Conservation (phyloP, 306 rosid genomes). For the Alnus glutinosa region DNA sequence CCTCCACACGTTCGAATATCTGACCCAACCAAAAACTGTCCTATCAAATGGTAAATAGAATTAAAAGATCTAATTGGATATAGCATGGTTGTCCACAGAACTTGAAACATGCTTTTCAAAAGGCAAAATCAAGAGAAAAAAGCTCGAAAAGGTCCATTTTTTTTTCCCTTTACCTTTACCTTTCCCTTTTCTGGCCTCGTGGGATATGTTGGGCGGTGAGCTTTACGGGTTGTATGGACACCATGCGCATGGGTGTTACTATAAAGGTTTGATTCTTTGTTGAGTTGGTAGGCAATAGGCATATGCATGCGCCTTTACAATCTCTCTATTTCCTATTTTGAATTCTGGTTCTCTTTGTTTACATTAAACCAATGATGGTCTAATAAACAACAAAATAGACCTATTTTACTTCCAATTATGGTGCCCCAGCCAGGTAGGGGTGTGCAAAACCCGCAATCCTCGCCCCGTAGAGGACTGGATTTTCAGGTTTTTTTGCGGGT, state of each 20-base stretch:
- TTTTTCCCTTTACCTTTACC: background rate
- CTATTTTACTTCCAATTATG: background rate
- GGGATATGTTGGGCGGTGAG: background rate
- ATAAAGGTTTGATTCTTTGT: background rate
- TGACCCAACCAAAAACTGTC: no score
- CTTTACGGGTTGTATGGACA: slow-evolving; percentile 27
- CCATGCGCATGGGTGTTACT: no score
- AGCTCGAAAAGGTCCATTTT: slow-evolving; percentile 12
- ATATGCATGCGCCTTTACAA: slow-evolving; percentile 3
- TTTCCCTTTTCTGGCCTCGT: background rate
- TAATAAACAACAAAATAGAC: background rate
- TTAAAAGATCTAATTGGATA: background rate
- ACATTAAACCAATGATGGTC: background rate
- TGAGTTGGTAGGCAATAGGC: background rate
- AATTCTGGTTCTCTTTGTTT: background rate
- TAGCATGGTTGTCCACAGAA: background rate
- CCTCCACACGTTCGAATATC: no score
- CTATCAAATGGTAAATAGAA: no score
- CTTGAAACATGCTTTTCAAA: slow-evolving; percentile 22
- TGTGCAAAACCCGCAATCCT: no score
- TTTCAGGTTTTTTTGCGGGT: no score
- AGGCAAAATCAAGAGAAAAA: slow-evolving; percentile 14
- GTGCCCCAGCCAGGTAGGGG: no score
- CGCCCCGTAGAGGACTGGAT: no score
- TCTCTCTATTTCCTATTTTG: background rate